A percentile compares a stretch with the other conserved stretches of the same genome.
Conservation (phyloP, 306 rosid species). For the Prunus campanulata region DNA sequence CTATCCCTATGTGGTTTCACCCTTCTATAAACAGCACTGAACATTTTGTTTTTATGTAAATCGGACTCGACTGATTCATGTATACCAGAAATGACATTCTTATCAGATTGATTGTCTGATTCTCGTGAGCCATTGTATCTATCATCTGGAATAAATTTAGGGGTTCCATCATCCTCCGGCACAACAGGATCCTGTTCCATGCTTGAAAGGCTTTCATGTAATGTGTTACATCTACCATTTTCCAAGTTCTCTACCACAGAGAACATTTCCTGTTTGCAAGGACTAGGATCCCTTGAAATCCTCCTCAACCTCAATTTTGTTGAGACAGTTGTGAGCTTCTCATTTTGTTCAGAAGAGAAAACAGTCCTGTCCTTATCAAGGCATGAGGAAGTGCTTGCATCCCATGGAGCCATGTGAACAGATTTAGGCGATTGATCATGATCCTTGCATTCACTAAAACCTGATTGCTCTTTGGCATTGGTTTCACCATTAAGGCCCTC, state of each 20-base stretch:
- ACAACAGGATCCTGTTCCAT: conserved; percentile 32
- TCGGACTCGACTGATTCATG: conserved; percentile 44
- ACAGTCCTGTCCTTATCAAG: conserved; percentile 29
- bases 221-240: conserved; percentile 36
- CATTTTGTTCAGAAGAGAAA: conserved; percentile 41
- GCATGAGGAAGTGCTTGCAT: conserved; percentile 32
- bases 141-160: conserved; percentile 35
- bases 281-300: conserved; percentile 50
- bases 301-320: conserved; percentile 63
- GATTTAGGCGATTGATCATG: conserved; percentile 44
- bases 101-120: conserved; percentile 36
- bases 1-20: conserved; percentile 57
- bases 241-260: conserved; percentile 39
- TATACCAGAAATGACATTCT: conserved; percentile 23
- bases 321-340: conserved; percentile 40
- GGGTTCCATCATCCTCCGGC: conserved; percentile 33
- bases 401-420: conserved; percentile 34
- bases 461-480: conserved; percentile 32
- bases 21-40: conserved; percentile 74
- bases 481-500: conserved; percentile 35
- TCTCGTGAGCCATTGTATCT: conserved; percentile 46
- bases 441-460: conserved; percentile 37
- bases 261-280: conserved; percentile 50
- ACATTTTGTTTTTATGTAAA: conserved; percentile 59
- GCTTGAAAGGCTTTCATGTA: conserved; percentile 32